Conservation (phyloP, 805 yeast species). For the Zygoascus ofunaensis region DNA sequence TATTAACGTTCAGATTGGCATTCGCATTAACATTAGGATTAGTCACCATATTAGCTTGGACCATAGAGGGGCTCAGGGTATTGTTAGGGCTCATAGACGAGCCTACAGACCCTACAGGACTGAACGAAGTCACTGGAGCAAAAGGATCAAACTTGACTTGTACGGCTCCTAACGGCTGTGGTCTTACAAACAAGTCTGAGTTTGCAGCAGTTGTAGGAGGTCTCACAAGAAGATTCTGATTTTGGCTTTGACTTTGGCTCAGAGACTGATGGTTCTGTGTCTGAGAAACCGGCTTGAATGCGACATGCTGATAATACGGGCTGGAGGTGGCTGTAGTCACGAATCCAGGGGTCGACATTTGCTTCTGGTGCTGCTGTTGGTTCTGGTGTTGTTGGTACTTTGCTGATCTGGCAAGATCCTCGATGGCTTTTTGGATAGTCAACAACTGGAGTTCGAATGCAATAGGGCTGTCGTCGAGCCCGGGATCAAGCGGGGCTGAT, state of each 20-base stretch:
- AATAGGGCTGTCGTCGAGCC: too few species aligned
- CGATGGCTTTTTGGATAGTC: not conserved
- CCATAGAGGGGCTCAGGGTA: too few species aligned
- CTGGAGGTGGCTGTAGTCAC: not conserved
- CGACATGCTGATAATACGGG: not conserved
- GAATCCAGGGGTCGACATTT: not conserved
- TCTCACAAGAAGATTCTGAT: not conserved
- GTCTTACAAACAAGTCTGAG: not conserved
- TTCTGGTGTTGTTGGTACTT: not conserved
- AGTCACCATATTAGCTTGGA: too few species aligned
- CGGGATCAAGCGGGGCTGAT: too few species aligned
- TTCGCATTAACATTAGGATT: too few species aligned
- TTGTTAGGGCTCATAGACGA: too few species aligned
- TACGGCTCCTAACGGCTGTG: not conserved
- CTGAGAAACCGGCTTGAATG: not conserved
- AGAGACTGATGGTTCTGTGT: not conserved
- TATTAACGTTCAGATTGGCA: too few species aligned
- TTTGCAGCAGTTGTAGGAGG: not conserved
- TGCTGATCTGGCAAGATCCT: not conserved
- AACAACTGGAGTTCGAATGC: not conserved
- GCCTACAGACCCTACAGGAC: too few species aligned
- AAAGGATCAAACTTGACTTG: conserved; percentile 16
- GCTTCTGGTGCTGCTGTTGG: too few species aligned
- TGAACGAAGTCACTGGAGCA: conserved; percentile 11
- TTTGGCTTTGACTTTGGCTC: not conserved